Evolutionary conservation across 78 protist species (phyloP).

Genomic region (Dictyostelium capitatum): DNA sequence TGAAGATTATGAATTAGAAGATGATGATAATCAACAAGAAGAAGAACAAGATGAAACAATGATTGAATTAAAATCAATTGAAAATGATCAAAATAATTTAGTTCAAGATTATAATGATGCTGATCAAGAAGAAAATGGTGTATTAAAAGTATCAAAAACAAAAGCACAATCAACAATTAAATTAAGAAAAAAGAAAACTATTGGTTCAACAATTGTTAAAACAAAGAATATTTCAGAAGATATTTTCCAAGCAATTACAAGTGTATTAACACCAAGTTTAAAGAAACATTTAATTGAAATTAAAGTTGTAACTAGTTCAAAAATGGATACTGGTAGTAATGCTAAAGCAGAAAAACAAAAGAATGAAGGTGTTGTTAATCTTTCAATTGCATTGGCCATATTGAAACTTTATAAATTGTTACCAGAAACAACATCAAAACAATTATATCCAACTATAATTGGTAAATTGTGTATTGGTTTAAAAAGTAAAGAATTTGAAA

Average conservation of each 20-base stretch:
- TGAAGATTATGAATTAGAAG: not conserved
- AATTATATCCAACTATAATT: constrained; percentile 42
- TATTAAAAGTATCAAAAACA: not conserved
- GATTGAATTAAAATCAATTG: not conserved
- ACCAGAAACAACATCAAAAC: constrained; percentile 6
- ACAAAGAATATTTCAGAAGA: constrained; percentile 49
- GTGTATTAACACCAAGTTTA: constrained; percentile 13
- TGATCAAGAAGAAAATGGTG: constrained; percentile 36
- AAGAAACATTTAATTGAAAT: constrained; percentile 36
- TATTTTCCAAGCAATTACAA: constrained; percentile 40
- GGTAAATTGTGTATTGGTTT: constrained; percentile 60
- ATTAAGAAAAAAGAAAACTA: constrained; percentile 1
- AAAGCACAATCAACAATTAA: constrained; percentile 10
- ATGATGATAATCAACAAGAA: not conserved
- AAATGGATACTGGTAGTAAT: not conserved
- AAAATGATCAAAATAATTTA: constrained; percentile 2
- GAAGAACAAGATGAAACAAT: not conserved
- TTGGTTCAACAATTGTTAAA: constrained; percentile 2
- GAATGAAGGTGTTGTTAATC: constrained; percentile 35
- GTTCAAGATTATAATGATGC: not conserved
- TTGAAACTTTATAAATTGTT: constrained; percentile 45
- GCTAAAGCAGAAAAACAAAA: constrained; percentile 3
- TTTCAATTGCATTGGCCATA: constrained; percentile 35
- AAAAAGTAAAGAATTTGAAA: constrained; percentile 29
- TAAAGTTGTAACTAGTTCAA: constrained; percentile 8